Base-by-base conservation (phyloP, 2,329 filamentous ascomycete genomes). In the Diaporthe sp. region DNA sequence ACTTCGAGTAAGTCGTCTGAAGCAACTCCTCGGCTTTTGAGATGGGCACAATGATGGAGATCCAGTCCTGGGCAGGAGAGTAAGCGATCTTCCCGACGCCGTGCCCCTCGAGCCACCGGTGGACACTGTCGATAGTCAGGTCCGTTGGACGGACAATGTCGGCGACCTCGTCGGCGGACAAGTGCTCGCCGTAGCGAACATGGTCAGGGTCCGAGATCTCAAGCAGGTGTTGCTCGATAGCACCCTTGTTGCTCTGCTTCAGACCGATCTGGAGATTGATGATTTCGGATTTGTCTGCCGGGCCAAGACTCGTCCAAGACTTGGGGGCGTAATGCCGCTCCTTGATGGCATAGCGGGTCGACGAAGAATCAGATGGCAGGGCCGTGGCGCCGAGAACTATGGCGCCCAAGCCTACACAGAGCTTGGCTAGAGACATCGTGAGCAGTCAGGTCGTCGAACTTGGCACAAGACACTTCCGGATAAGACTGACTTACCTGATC, bases 121-220 rank as follows among this genome's bases (percentile, higher is more conserved):
- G 65, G n/a, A 68, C 65, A 28, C 65, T 68, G 46, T 68, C 46
- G 65, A 68, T 68, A 22, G 65, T 68, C 65, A 10, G 31, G 31
- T 68, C 34, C 39, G 65, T 25, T 42, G 65, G 65, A 22, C 65
- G 65, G 46, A 68, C 46, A 68, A 68, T 68, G 31, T 68, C 46
- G 34, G 65, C 46, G 22, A 68, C 34, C 65, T 68, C 65, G 46
- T 68, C 65, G 46, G 10, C 65, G 8, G 77, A 88, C 84, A 68
- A n/a, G 79, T 89, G 88, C 76, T 87, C 80, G 46, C 88, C 88
- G 77, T 90, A 90, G n/a, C 82, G 81, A 8, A 84, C 78, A 75
- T 85, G 82, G 8, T 84, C 84, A 2, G 88, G 88, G 0, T 86
- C 88, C 34, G 87, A 88, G 75, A 84, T 78, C 53, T 81, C 79